Percentiles rank a stretch among this genome's conserved stretches.
phyloP scores from a whole-genome alignment of 345 rosid genomes.

The Eucalyptus cloeziana region DNA sequence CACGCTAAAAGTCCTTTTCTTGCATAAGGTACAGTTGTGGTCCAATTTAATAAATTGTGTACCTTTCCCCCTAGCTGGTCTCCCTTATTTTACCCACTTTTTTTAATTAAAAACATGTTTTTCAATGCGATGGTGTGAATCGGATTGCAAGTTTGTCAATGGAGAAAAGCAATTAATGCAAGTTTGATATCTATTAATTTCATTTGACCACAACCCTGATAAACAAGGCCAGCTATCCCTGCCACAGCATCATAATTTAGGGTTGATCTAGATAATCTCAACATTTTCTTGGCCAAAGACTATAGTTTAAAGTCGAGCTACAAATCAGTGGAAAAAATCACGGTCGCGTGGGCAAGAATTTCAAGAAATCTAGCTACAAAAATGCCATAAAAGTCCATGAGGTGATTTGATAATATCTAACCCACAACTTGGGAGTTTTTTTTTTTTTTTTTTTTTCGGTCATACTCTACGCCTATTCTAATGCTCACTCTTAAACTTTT shows the following conservation, averaged over 20 bases:
- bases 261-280: background rate
- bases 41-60: background rate
- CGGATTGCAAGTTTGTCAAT: background rate
- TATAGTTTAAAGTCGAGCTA: background rate
- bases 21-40: background rate
- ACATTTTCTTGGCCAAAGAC: background rate
- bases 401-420: background rate
- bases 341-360: background rate
- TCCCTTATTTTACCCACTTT: background rate
- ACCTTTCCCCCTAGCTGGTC: background rate
- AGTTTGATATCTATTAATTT: background rate
- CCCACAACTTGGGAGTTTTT: background rate
- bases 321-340: background rate
- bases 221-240: background rate
- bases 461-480: too few species aligned
- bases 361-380: background rate
- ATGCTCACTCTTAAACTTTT: too few species aligned
- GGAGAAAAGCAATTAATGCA: background rate
- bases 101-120: background rate
- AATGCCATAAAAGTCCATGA: background rate
- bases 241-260: background rate
- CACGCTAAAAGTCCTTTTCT: background rate
- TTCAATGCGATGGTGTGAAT: background rate
- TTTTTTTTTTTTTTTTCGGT: too few species aligned
- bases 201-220: background rate